phyloP scores from a whole-genome alignment of 345 rosid species.

The Eucalyptus tenuipes region DNA sequence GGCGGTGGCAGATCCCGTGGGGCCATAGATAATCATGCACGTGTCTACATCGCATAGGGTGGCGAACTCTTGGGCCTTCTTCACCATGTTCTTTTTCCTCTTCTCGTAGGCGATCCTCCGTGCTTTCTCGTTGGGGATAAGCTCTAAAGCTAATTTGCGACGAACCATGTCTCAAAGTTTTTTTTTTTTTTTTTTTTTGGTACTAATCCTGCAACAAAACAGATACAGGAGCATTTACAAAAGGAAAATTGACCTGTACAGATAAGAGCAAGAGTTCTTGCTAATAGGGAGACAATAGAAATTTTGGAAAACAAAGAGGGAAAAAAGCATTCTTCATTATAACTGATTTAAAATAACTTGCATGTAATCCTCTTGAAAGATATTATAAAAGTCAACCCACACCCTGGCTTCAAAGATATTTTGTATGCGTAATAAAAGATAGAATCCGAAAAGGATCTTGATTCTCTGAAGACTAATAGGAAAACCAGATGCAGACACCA shows the following conservation, averaged over 20 bases:
- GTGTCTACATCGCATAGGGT: conserved; percentile 6
- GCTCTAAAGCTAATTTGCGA: conserved; percentile 4
- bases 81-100: conserved; percentile 10
- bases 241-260: neutral
- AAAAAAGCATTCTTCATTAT: neutral
- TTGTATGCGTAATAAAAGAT: neutral
- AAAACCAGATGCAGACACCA: neutral
- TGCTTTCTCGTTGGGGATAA: conserved; percentile 11
- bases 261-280: neutral
- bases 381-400: neutral
- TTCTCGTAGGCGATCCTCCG: conserved; percentile 4
- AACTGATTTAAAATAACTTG: too few species aligned
- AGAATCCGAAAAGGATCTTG: neutral
- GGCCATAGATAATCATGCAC: conserved; percentile 13
- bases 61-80: conserved; percentile 12
- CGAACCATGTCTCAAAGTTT: neutral
- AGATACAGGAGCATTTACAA: neutral
- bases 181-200: neutral
- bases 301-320: neutral
- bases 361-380: neutral
- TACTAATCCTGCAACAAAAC: neutral
- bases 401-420: neutral
- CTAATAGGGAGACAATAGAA: neutral
- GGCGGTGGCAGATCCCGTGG: neutral
- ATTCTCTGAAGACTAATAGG: neutral